A percentile compares a stretch with the other conserved stretches of the same genome.
These are phyloP conservation scores for Basipetospora chlamydospora DNA, from an alignment of 2,329 filamentous ascomycete genomes.

Conservation along the genomic window DNA sequence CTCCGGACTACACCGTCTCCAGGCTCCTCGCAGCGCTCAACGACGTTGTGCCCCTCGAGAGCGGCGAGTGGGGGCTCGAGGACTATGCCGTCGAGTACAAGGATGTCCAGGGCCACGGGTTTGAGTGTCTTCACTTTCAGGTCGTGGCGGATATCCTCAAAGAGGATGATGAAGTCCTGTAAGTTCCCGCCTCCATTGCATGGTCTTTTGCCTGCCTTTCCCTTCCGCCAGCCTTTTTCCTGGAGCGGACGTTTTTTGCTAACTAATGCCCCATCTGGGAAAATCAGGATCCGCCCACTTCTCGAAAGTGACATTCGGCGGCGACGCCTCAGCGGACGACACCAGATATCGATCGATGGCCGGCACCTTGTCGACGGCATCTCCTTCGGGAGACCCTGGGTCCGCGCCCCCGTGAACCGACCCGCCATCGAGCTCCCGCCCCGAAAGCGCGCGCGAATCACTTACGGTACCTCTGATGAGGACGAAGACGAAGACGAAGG, in stretches of 20 bases:
- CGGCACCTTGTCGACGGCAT: conserved; percentile 75
- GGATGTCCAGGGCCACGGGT: conserved; percentile 40
- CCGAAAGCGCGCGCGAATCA: conserved; percentile 49
- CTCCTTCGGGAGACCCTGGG: conserved; percentile 61
- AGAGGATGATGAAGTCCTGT: conserved; percentile 75
- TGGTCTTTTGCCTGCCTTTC: neutral
- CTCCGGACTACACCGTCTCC: conserved; percentile 53
- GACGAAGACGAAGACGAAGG: conserved; percentile 14
- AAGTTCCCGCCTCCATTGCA: conserved; percentile 19
- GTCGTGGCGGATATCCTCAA: conserved; percentile 54
- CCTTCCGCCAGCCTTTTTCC: neutral
- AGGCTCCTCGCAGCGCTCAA: conserved; percentile 68
- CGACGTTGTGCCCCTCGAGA: conserved; percentile 67
- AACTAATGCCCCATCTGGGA: neutral
- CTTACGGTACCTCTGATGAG: conserved; percentile 23
- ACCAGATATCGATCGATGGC: conserved; percentile 68
- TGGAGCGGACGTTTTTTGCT: neutral
- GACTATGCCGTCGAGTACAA: conserved; percentile 74
- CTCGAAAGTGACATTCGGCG: conserved; percentile 59
- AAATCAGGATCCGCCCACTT: conserved; percentile 58
- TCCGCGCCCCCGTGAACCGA: conserved; percentile 43
- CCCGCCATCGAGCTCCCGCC: conserved; percentile 60
- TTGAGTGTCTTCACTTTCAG: conserved; percentile 81
- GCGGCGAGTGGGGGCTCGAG: conserved; percentile 69
- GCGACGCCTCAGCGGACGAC: conserved; percentile 58